phyloP scores from a whole-genome alignment of 345 rosid species.

The Aurinia saxatilis region DNA sequence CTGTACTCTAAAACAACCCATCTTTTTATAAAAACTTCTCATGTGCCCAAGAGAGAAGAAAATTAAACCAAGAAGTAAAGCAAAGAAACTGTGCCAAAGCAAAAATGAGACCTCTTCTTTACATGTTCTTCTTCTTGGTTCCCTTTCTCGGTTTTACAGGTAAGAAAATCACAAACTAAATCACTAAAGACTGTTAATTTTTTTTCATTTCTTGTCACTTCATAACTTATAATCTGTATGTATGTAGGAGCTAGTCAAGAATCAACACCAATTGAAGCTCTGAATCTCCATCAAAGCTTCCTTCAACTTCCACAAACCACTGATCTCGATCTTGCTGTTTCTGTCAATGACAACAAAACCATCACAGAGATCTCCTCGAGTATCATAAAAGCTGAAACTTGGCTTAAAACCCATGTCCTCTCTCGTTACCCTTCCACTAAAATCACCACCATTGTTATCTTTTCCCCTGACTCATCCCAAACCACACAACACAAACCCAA shows the following conservation, averaged over 20 bases:
- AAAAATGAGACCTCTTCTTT: constrained; percentile 23
- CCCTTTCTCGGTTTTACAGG: constrained; percentile 46
- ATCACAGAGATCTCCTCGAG: constrained; percentile 47
- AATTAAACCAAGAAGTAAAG: constrained; percentile 8
- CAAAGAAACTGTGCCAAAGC: constrained; percentile 13
- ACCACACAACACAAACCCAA: constrained; percentile 29
- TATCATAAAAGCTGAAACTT: constrained; percentile 57
- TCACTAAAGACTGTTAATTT: too few relatives aligned
- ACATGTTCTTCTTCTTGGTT: constrained; percentile 31
- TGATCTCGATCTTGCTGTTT: constrained; percentile 39
- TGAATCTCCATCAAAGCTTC: constrained; percentile 25
- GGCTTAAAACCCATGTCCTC: constrained; percentile 60
- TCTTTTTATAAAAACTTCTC: constrained; percentile 16
- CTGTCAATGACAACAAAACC: constrained; percentile 35
- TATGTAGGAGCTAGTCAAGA: constrained; percentile 56
- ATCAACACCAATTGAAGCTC: constrained; percentile 29
- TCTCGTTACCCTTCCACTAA: constrained; percentile 55
- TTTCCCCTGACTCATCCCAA: constrained; percentile 34
- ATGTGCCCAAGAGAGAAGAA: constrained; percentile 13
- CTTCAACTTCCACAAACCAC: constrained; percentile 24
- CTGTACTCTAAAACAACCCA: constrained; percentile 8
- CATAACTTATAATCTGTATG: constrained; percentile 3
- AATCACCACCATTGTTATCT: constrained; percentile 61
- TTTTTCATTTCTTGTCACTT: not conserved
- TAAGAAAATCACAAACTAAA: constrained; percentile 15